Base-by-base conservation (phyloP, 345 rosid species). In the Arabis alpina region DNA sequence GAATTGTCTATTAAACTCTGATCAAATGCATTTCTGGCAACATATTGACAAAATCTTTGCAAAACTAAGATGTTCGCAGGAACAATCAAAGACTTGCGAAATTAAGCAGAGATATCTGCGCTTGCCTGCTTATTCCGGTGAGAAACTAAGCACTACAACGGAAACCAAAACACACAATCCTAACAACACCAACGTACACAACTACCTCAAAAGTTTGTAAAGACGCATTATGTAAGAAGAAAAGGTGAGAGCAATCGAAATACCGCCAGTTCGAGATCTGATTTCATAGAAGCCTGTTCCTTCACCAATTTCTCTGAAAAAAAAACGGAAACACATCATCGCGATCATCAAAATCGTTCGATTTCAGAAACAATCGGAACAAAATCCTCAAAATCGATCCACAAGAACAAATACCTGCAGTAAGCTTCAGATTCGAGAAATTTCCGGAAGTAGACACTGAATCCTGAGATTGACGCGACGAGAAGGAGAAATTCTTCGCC, bases 231-330 rank as follows among this genome's bases (percentile, higher is more conserved):
- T 7, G 60, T 8, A 63, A 41, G 66, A 49, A 62, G 60, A 37
- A 44, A 76, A 50, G 68, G n/a, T 6, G 14, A 64, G 13, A 56
- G 27, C 51, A 64, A 10, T 24, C 50, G 13, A 64, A 66, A 41
- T 85, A 94, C 96, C 90, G 95, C 95, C 87, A 89, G 60, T 65
- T 91, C 99, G 42, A 94, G 90, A 67, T 89, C 93, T 2, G 87
- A 80, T 76, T 85, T 89, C 78, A 85, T 87, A 2, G 99, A 77
- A 32, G 93, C 95, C 74, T 94, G 99, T 68, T 91, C 98, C 68
- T 91, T 89, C 75, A 91, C 87, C 85, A 91, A 57, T 70, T 89
- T 91, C 77, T 89, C 99, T 94, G 79, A 42, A 70, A 7, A 69
- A 63, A 70, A 70, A 78, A 61, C n/a, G 23, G 23, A 56, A 30